These are phyloP conservation scores for Centella asiatica DNA, from an alignment of 129 eudicot genomes.

Conservation along the genomic window DNA sequence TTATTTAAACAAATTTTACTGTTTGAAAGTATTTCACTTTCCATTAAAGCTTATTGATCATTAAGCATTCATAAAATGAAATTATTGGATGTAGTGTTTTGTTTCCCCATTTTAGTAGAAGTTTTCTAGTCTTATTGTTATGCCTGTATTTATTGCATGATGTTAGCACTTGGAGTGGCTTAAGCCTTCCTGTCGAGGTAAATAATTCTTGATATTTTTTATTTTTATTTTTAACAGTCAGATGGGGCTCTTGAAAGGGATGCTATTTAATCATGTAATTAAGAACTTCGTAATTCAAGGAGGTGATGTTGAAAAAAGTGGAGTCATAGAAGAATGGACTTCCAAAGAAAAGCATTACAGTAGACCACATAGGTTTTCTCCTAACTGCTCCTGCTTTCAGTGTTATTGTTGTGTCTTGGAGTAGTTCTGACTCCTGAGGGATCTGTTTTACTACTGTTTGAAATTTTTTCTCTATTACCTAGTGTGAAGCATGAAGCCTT, in stretches of 20 bases:
- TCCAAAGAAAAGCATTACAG: conserved; percentile 80
- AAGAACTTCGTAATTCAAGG: conserved; percentile 95
- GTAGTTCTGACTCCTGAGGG: not conserved
- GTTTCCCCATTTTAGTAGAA: not conserved
- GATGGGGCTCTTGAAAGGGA: conserved; percentile 87
- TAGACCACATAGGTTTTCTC: conserved; percentile 69
- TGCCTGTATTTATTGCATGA: not conserved
- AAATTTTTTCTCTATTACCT: conserved; percentile 3
- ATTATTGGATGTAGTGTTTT: not conserved
- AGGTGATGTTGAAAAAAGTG: conserved; percentile 55
- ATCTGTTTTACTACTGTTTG: not conserved
- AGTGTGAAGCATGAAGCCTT: conserved; percentile 95
- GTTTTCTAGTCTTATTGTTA: not conserved
- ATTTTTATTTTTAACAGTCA: conserved; percentile 46
- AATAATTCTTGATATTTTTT: not conserved
- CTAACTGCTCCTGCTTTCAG: not conserved
- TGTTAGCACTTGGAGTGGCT: not conserved
- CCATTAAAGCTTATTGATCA: not conserved
- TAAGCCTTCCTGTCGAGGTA: not conserved
- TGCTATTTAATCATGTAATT: conserved; percentile 83
- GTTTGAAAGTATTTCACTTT: not conserved
- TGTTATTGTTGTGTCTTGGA: not conserved
- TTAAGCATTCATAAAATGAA: not conserved
- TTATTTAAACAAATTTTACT: not conserved
- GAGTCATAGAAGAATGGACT: conserved; percentile 85